phyloP scores from a whole-genome alignment of 2,329 filamentous ascomycete species.

The Pestalotiopsis sp. region DNA sequence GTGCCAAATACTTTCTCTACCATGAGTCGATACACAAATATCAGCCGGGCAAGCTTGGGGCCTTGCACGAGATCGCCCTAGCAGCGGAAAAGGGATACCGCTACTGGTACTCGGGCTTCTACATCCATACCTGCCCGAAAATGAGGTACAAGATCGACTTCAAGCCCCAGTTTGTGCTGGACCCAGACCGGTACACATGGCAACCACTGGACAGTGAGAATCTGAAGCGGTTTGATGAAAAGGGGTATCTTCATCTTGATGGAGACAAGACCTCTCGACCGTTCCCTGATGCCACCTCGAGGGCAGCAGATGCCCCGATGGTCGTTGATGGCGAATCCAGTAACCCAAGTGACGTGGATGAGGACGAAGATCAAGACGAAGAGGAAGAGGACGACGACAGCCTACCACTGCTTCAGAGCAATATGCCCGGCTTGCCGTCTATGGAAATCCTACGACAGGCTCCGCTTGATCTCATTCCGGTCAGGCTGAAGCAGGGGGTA shows the following conservation, averaged over 20 bases:
- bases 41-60: constrained; percentile 74
- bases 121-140: constrained; percentile 78
- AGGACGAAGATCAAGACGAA: constrained; percentile 16
- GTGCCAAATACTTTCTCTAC: constrained; percentile 82
- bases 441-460: constrained; percentile 52
- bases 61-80: constrained; percentile 70
- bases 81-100: constrained; percentile 68
- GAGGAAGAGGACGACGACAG: constrained; percentile 18
- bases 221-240: constrained; percentile 51
- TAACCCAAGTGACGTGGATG: constrained; percentile 14
- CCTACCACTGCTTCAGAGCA: constrained; percentile 53
- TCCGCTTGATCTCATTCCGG: constrained; percentile 59
- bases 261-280: background rate
- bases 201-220: constrained; percentile 55
- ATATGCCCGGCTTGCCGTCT: constrained; percentile 67
- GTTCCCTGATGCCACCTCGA: no score
- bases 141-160: constrained; percentile 87
- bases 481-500: constrained; percentile 42
- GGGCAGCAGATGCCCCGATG: constrained; percentile 1
- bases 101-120: constrained; percentile 81
- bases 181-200: constrained; percentile 67
- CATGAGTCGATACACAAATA: constrained; percentile 70
- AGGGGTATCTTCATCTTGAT: constrained; percentile 56
- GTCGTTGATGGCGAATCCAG: background rate
- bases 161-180: constrained; percentile 70